Evolutionary conservation across 352 stramenopile genomes (phyloP).

Genomic region (Globisporangium perplexum): DNA sequence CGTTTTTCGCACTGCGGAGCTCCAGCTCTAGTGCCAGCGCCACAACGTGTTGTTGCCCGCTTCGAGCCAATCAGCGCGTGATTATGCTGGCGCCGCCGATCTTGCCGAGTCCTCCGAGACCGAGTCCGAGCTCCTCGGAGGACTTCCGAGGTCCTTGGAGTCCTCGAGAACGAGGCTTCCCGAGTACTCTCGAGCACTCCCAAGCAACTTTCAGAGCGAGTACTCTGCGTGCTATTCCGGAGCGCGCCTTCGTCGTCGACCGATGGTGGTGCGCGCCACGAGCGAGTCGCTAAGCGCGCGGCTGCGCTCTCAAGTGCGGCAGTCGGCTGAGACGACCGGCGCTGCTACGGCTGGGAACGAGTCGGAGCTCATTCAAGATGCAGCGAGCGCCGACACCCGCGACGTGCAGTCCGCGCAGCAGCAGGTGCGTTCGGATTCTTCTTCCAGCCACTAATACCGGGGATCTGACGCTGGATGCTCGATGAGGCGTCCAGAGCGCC

Average conservation of each 20-base stretch:
- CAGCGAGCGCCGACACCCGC: too few relatives aligned
- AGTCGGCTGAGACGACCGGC: conserved; percentile 19
- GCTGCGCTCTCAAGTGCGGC: conserved; percentile 36
- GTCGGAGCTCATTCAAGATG: not conserved
- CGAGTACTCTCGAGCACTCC: too few relatives aligned
- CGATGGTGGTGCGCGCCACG: conserved; percentile 8
- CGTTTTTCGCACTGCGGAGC: not conserved
- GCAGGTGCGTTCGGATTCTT: not conserved
- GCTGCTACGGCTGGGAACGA: not conserved
- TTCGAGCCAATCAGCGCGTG: not conserved
- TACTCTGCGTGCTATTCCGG: not conserved
- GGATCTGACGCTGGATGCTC: too few relatives aligned
- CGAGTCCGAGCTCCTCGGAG: too few relatives aligned
- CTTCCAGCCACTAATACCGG: not conserved
- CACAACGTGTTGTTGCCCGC: conserved; percentile 1
- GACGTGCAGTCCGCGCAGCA: not conserved
- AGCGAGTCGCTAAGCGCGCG: conserved; percentile 43
- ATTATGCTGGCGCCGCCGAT: conserved; percentile 1
- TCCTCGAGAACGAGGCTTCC: too few relatives aligned
- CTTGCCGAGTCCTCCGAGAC: too few relatives aligned
- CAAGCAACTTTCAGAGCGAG: too few relatives aligned
- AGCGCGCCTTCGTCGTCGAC: not conserved
- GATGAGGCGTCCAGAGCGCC: too few relatives aligned
- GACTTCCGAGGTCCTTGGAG: too few relatives aligned
- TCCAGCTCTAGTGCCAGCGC: not conserved